Evolutionary conservation across 371 early-diverging fungal genomes (phyloP), one percentile per base, ranked within the genome.

Genomic region (Mucor racemosus): DNA sequence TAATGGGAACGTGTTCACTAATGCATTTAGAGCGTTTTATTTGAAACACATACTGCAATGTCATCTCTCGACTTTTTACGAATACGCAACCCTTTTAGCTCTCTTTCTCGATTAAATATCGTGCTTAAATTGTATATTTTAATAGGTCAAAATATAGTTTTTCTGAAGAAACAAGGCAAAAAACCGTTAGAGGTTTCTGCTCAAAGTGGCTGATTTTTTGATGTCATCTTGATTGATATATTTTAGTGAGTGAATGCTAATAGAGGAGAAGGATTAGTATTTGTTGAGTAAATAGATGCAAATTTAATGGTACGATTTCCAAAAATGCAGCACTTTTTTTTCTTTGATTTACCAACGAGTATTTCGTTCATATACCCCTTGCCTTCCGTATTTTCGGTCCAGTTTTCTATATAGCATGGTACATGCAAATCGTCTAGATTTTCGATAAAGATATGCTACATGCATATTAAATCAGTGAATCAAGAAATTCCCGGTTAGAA

Each of bases 271-370:
- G 14, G 42, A 4, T 41, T 15, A 42, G 15, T 42, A 15, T 44
- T n/a, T 44, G 44, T 44, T 44, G 44, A 44, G 44, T 17, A 44
- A 44, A 44, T 17, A 44, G 7, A 40, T 44, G 44, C n/a, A 44
- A 44, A 44, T 44, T 44, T 44, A 44, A 44, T 44, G 44, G 44
- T 44, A 44, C 44, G 44, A 44, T 44, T 44, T 42, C 17, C 8
- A 17, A 44, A 17, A 44, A 44, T 44, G 44, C 44, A 44, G 44
- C 44, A 44, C 44, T 44, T 44, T 44, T 44, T 44, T 44, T 26
- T 26, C 3, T 26, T 26, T 26, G 26, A 3, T 26, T 26, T 26
- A 26, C 26, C 26, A 26, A 26, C 26, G 3, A 26, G 3, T 26
- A 26, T 26, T 26, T 26, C 26, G 26, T 38, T 38, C 14, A 44